A percentile compares a stretch with the other conserved stretches of the same genome.
These are phyloP conservation scores for Tricholoma matsutake DNA, from an alignment of 768 basidiomycete genomes.

Conservation along the genomic window DNA sequence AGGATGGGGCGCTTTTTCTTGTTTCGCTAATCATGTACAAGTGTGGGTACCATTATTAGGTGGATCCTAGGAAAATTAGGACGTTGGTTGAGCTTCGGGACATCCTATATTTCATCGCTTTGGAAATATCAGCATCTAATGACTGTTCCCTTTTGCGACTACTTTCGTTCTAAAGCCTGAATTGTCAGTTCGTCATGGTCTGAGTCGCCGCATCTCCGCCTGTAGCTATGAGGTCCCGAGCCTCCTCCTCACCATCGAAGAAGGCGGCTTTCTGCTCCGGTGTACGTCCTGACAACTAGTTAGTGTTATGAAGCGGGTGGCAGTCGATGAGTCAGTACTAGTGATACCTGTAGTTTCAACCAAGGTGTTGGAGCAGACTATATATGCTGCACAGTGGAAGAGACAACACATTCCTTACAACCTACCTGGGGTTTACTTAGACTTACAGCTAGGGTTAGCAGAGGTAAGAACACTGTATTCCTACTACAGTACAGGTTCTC, in stretches of 20 bases:
- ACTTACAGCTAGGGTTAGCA: too few species aligned
- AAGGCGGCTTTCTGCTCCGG: conserved; percentile 6
- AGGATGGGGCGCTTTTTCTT: conserved; percentile 71
- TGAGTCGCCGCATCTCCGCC: conserved; percentile 7
- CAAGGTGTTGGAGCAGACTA: too few species aligned
- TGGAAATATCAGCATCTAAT: too few species aligned
- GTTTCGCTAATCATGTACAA: conserved; percentile 50
- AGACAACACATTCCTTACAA: too few species aligned
- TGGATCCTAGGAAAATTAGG: too few species aligned
- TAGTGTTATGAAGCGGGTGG: background rate
- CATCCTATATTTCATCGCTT: too few species aligned
- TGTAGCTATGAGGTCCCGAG: conserved; percentile 6
- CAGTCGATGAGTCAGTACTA: background rate
- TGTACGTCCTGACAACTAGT: conserved; percentile 5
- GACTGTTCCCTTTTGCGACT: background rate
- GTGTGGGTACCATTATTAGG: conserved; percentile 48
- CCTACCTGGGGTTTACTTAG: too few species aligned
- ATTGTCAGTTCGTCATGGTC: conserved; percentile 3
- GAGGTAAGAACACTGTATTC: too few species aligned
- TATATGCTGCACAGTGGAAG: too few species aligned
- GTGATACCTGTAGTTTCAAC: conserved; percentile 1
- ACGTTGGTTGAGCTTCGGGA: too few species aligned
- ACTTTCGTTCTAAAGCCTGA: conserved; percentile 1
- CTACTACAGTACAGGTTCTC: too few species aligned
- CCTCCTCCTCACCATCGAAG: conserved; percentile 7